Base-by-base conservation (phyloP, 345 rosid species). In the Lumnitzera littorea region DNA sequence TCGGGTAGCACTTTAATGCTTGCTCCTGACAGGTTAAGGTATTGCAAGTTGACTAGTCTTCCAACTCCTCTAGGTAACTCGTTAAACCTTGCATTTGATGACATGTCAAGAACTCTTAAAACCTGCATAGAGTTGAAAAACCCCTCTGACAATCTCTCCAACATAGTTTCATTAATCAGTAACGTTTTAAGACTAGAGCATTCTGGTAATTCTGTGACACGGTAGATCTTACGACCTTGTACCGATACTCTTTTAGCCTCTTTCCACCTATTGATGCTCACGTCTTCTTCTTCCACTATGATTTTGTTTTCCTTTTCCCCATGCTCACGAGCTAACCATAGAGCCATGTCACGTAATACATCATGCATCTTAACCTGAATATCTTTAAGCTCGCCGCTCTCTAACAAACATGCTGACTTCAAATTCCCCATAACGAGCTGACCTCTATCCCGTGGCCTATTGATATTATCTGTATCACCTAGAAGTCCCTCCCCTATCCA, bases 311-410 rank as follows among this genome's bases (percentile, higher is more conserved):
- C 51, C 5, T 58, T 50, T 47, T 25, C 31, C 13, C 72, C 64
- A 36, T 15, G 16, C 10, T 56, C 29, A 9, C 56, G 48, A 2
- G 68, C 69, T 50, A 79, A 46, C 84, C 80, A 79, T 13, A 82
- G 48, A 11, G 72, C 71, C 75, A 73, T 65, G n/a, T 79, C 82
- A 0, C 81, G 78, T 11, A 82, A 51, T 49, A 82, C 57, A 49
- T 72, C 76, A 59, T 79, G 87, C 84, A 82, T 72, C 51, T 69
- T 74, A 2, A 79, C 72, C 1, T 7, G 2, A 8, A 5, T 20
- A 20, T 20, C 20, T 20, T 20, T 20, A 20, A 20, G 1, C 20
- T 20, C 20, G 20, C 20, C 20, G 20, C 20, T 57, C 29, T 77
- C 67, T 67, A 82, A 51, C 13, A 77, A 60, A 58, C 72, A 59